Conservation (phyloP, 83 land plant species). For the Thuja plicata region DNA sequence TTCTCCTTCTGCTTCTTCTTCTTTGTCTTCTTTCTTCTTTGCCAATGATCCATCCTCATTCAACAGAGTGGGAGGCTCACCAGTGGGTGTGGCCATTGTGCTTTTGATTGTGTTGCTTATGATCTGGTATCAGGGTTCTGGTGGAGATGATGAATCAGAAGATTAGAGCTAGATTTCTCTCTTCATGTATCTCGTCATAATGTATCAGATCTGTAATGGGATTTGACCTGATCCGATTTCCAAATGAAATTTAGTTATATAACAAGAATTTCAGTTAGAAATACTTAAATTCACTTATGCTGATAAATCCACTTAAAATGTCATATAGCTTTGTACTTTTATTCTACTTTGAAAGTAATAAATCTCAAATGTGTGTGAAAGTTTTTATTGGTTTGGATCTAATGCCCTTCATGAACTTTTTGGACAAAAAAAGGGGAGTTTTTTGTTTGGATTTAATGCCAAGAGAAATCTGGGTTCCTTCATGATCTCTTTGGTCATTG, state of each 20-base stretch:
- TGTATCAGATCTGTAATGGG: not conserved
- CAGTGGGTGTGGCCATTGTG: constrained; percentile 12
- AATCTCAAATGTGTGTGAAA: not conserved
- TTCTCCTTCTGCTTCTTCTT: too few species aligned
- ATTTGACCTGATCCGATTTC: not conserved
- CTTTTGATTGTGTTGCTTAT: constrained; percentile 12
- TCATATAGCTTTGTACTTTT: too few species aligned
- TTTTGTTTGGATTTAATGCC: not conserved
- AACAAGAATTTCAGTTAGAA: too few species aligned
- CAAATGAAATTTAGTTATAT: not conserved
- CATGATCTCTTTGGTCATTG: not conserved
- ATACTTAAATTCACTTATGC: too few species aligned
- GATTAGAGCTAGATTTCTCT: not conserved
- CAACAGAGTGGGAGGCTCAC: constrained; percentile 12
- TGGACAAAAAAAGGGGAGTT: not conserved
- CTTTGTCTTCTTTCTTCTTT: not conserved
- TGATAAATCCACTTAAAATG: too few species aligned
- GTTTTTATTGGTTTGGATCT: too few species aligned
- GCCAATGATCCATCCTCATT: constrained; percentile 1
- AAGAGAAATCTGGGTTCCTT: not conserved
- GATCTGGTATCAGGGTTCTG: constrained; percentile 16
- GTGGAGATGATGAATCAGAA: constrained; percentile 7
- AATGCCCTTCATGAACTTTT: too few species aligned
- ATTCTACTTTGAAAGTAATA: not conserved
- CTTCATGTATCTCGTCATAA: not conserved